Conservation (phyloP, 169 alveolate genomes). For the Eimeria tenella region DNA sequence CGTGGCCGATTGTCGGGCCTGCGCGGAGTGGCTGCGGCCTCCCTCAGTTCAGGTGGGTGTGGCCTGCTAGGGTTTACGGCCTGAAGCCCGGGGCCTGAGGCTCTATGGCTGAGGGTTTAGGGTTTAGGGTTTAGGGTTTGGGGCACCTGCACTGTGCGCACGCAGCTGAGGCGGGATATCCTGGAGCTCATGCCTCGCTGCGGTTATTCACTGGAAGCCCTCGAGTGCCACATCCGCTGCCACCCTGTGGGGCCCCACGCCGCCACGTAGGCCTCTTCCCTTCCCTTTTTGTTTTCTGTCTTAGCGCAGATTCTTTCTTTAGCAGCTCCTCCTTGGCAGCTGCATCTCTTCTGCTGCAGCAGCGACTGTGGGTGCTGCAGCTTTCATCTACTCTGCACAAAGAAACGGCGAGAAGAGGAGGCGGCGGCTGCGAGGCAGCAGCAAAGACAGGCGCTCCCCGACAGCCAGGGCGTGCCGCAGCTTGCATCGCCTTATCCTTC, state of each 20-base stretch:
- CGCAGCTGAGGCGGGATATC: constrained; percentile 43
- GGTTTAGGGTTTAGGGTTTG: constrained; percentile 13
- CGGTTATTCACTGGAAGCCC: constrained; percentile 28
- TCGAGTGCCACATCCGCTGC: constrained; percentile 62
- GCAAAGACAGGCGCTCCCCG: background rate
- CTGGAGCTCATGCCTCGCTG: constrained; percentile 36
- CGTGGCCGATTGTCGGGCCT: constrained; percentile 27
- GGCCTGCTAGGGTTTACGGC: background rate
- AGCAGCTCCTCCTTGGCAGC: background rate
- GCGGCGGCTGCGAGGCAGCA: constrained; percentile 34
- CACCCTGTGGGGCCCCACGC: constrained; percentile 53
- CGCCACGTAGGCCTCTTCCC: constrained; percentile 27
- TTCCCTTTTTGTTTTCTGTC: background rate
- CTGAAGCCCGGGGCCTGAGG: background rate
- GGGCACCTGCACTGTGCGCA: background rate
- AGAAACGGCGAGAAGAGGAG: constrained; percentile 56
- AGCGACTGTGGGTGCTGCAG: constrained; percentile 4
- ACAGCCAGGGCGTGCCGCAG: too few relatives aligned
- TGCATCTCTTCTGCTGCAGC: background rate
- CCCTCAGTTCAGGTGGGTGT: constrained; percentile 29
- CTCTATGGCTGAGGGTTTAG: background rate
- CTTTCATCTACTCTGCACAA: constrained; percentile 10
- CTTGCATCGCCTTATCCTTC: too few relatives aligned
- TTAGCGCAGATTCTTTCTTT: background rate
- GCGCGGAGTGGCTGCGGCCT: constrained; percentile 49